Conservation (phyloP, 352 stramenopile genomes). For the Hyaloperonospora brassicae region DNA sequence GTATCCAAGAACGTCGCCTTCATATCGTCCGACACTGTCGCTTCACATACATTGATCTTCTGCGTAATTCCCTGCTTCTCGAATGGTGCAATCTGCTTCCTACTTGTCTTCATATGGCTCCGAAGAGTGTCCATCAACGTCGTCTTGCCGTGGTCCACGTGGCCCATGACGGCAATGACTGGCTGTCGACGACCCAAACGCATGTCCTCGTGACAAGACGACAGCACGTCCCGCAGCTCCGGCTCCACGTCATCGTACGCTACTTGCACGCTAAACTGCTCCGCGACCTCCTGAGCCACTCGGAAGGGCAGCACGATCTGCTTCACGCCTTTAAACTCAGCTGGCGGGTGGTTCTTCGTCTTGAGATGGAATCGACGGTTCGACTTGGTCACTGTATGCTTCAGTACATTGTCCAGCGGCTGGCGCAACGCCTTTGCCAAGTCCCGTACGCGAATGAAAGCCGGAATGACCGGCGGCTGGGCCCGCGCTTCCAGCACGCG, state of each 20-base stretch:
- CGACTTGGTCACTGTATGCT: constrained; percentile 41
- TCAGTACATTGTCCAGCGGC: constrained; percentile 66
- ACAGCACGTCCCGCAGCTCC: constrained; percentile 18
- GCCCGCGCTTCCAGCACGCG: constrained; percentile 20
- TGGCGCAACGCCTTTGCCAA: constrained; percentile 62
- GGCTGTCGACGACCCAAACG: constrained; percentile 61
- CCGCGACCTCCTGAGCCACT: constrained; percentile 46
- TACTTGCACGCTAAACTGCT: constrained; percentile 32
- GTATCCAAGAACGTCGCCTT: constrained; percentile 97
- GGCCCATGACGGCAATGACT: constrained; percentile 99
- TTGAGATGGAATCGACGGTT: constrained; percentile 51
- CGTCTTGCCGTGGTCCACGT: constrained; percentile 99
- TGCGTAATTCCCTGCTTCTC: constrained; percentile 99
- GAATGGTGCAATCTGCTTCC: constrained; percentile 73
- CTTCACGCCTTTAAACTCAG: constrained; percentile 73
- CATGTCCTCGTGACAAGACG: constrained; percentile 12
- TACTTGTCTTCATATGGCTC: constrained; percentile 26
- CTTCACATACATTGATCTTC: constrained; percentile 95
- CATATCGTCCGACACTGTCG: constrained; percentile 69
- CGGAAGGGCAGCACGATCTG: constrained; percentile 65
- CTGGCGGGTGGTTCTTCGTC: constrained; percentile 29
- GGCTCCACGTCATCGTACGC: constrained; percentile 64
- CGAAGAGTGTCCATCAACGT: constrained; percentile 97
- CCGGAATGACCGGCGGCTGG: constrained; percentile 19
- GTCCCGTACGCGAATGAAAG: constrained; percentile 66